Evolutionary conservation across 176 grass and related monocot genomes (phyloP).

Genomic region (Bothriochloa decipiens): DNA sequence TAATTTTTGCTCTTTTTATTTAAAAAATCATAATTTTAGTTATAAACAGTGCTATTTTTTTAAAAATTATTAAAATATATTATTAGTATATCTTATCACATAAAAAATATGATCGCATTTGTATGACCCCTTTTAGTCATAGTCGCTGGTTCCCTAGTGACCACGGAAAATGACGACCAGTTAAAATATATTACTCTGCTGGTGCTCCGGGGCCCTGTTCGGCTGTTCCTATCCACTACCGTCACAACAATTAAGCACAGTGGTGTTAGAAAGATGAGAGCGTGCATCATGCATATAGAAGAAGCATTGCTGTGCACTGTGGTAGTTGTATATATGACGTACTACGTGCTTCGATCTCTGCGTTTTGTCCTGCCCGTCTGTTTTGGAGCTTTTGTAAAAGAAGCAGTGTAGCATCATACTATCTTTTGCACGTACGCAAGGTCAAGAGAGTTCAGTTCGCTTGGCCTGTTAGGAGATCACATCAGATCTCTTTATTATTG

Average conservation of each 20-base stretch:
- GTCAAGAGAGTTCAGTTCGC: conserved; percentile 4
- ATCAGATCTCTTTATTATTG: neutral
- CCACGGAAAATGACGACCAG: no score
- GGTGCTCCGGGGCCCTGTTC: neutral
- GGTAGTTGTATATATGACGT: neutral
- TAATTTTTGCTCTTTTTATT: no score
- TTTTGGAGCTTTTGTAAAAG: neutral
- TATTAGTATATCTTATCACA: no score
- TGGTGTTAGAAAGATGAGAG: neutral
- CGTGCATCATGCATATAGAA: neutral
- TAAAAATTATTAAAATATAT: no score
- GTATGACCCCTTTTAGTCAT: no score
- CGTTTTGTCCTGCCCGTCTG: neutral
- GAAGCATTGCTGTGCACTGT: neutral
- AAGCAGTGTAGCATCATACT: neutral
- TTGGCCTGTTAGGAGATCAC: neutral
- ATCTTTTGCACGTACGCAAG: conserved; percentile 8
- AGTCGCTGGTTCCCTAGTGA: no score
- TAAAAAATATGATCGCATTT: no score
- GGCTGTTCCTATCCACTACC: neutral
- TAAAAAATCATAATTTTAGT: no score
- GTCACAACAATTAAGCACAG: neutral
- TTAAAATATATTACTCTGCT: no score
- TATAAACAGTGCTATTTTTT: no score
- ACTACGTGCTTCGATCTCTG: neutral